These are phyloP conservation scores for Massarina eburnea DNA, from an alignment of 2,329 filamentous ascomycete species.

Conservation along the genomic window DNA sequence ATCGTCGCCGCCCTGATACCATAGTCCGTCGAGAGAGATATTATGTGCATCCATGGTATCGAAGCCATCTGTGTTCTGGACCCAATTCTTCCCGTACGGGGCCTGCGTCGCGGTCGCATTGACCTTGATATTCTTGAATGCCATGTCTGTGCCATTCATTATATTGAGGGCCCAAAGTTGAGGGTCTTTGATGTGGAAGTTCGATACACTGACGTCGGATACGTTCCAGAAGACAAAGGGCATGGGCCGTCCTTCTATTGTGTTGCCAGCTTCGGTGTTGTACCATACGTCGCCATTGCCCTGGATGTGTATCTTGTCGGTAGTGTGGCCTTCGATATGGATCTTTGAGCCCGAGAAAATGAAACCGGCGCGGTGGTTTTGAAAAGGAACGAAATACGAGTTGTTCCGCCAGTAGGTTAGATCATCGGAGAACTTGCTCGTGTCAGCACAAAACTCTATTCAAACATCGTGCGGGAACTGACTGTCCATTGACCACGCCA, in stretches of 20 bases:
- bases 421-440: conserved; percentile 50
- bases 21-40: conserved; percentile 53
- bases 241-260: conserved; percentile 57
- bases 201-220: conserved; percentile 55
- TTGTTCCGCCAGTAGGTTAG: conserved; percentile 59
- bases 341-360: conserved; percentile 55
- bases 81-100: conserved; percentile 57
- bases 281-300: conserved; percentile 56
- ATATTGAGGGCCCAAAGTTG: conserved; percentile 59
- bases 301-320: conserved; percentile 58
- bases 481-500: conserved; percentile 58
- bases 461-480: conserved; percentile 6
- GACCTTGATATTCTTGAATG: conserved; percentile 53
- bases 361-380: conserved; percentile 59
- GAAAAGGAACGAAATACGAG: conserved; percentile 56
- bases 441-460: not conserved
- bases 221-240: conserved; percentile 62
- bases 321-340: conserved; percentile 54
- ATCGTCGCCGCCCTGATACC: conserved; percentile 60
- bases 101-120: conserved; percentile 56
- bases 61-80: conserved; percentile 61
- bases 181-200: conserved; percentile 56
- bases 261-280: conserved; percentile 49
- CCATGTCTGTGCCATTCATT: conserved; percentile 59
- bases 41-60: conserved; percentile 59